Base-by-base conservation (phyloP, 1,139 yeast genomes). In the Kluyveromyces sp. region DNA sequence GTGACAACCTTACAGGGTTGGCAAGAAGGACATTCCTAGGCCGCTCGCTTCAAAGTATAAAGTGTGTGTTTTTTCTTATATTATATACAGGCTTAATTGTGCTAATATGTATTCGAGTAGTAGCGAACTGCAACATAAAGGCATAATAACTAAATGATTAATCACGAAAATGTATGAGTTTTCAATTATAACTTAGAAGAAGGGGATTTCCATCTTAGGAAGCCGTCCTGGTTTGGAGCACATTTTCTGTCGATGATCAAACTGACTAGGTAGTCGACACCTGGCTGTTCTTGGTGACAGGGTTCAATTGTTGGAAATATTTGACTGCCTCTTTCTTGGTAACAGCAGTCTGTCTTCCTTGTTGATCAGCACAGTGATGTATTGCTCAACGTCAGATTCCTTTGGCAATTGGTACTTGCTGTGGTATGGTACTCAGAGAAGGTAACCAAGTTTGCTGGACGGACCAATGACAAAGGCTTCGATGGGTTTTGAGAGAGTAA, bases 341-440 rank as follows among this genome's bases (percentile, higher is more conserved):
- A 28, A 83, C 83, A 63, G 83, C 78, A 64, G 75, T 79, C 35
- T 81, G 72, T 57, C 86, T 74, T 55, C 77, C 74, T 15, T 81
- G 71, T 32, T 78, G 80, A 57, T 79, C 86, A 79, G 60, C 55
- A 15, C 67, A 2, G 60, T 54, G 29, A 72, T 52, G 28, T 60
- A 52, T 25, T 58, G 59, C 38, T 54, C 58, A n/a, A 69, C 72
- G 49, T 79, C 82, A 44, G 60, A 54, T 65, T 82, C 85, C 10
- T 77, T 71, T 45, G 97, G 97, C 54, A 92, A 74, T 34, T 95
- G 96, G 74, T 78, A 84, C 77, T 74, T 56, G 29, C 48, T 41
- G 39, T 62, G 64, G 67, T 76, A 79, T 33, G 96, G 63, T 90
- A 63, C 26, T 58, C 50, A 32, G 52, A 57, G 60, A 62, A 61